Conservation (phyloP, 2,329 filamentous ascomycete species). For the Calonectria fujianensis region DNA sequence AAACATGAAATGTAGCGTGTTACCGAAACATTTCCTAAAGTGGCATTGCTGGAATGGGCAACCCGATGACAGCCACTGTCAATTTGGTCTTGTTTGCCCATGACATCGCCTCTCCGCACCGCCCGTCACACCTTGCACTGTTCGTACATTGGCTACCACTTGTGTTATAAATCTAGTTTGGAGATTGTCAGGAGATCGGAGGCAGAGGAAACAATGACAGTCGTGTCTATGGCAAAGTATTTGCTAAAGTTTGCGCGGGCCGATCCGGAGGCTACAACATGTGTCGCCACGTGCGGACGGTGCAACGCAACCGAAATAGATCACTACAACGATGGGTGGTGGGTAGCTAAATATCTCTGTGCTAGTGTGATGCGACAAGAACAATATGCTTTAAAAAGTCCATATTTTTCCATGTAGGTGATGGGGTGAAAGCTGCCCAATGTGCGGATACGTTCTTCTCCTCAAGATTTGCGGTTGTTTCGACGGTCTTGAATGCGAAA, state of each 20-base stretch:
- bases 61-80: not conserved
- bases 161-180: not conserved
- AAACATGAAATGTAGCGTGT: not conserved
- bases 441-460: conserved; percentile 57
- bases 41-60: not conserved
- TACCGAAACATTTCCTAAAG: not conserved
- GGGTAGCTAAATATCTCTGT: not conserved
- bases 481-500: conserved; percentile 49
- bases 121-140: conserved; percentile 1
- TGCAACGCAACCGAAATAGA: not conserved
- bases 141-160: not conserved
- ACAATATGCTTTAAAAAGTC: not conserved
- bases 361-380: not conserved
- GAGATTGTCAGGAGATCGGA: not conserved
- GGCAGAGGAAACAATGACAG: not conserved
- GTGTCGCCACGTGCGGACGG: not conserved
- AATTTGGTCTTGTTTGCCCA: conserved; percentile 14
- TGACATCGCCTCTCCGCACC: not conserved
- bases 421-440: conserved; percentile 27
- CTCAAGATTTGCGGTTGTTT: conserved; percentile 55
- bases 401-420: not conserved
- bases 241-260: not conserved
- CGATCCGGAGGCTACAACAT: not conserved
- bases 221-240: not conserved
- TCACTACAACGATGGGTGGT: not conserved